Conservation (phyloP, 371 early-diverging fungal species). For the Batkoa obscura region DNA sequence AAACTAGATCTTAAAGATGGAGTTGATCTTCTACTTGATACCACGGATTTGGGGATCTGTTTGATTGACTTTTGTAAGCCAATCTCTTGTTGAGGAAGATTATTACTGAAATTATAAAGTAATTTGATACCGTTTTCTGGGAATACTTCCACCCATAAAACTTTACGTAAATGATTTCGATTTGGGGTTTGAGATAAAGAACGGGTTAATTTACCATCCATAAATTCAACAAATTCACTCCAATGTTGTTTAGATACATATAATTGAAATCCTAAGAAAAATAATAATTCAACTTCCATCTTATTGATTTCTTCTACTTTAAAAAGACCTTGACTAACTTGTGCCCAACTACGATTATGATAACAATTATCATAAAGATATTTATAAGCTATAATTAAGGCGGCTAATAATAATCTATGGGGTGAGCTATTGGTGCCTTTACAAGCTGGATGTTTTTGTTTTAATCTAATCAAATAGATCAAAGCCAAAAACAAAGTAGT, state of each 20-base stretch:
- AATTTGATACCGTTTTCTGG: not conserved
- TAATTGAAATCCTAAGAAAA: constrained; percentile 27
- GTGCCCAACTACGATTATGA: constrained; percentile 38
- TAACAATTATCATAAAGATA: constrained; percentile 42
- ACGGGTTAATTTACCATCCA: constrained; percentile 20
- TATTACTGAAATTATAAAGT: not conserved
- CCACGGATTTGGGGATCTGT: too few relatives aligned
- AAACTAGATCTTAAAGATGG: not conserved
- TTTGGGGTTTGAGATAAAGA: not conserved
- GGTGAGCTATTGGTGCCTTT: constrained; percentile 30
- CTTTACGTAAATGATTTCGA: not conserved
- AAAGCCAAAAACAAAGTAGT: constrained; percentile 14
- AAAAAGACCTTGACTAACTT: constrained; percentile 29
- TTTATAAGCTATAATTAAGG: constrained; percentile 33
- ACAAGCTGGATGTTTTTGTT: constrained; percentile 25
- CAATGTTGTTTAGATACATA: constrained; percentile 25
- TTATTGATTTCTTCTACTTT: constrained; percentile 30
- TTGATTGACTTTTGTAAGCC: too few relatives aligned
- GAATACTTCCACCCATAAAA: constrained; percentile 5
- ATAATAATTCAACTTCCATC: constrained; percentile 43
- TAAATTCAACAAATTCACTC: constrained; percentile 23
- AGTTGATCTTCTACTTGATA: not conserved
- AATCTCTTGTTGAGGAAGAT: too few relatives aligned
- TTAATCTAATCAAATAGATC: constrained; percentile 28
- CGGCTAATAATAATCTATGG: constrained; percentile 30